phyloP scores from a whole-genome alignment of 257 asterid genomes.

The Solanum microdontum region DNA sequence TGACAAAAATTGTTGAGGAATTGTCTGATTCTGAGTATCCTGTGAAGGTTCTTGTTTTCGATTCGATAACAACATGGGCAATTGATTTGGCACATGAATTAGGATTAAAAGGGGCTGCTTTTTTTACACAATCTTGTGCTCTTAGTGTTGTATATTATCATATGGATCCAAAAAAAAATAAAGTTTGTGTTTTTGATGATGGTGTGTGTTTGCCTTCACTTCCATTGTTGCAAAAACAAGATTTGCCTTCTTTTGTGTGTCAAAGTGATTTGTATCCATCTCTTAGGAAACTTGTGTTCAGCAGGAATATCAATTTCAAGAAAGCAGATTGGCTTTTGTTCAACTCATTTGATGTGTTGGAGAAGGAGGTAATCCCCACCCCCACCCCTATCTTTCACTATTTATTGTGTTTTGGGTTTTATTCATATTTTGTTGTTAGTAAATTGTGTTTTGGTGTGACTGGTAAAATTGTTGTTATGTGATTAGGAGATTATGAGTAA shows the following conservation, averaged over 20 bases:
- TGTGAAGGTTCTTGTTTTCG: conserved; percentile 11
- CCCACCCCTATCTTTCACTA: neutral
- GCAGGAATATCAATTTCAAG: conserved; percentile 11
- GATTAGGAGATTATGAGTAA: fast-evolving
- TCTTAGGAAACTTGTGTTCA: neutral
- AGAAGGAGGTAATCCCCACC: conserved; percentile 1
- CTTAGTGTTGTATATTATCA: conserved; percentile 28
- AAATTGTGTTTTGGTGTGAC: neutral
- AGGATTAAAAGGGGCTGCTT: conserved; percentile 21
- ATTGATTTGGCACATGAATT: conserved; percentile 6
- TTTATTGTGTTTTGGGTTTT: neutral
- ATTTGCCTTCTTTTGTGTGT: conserved; percentile 30
- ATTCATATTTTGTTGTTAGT: neutral
- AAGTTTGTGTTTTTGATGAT: conserved; percentile 14
- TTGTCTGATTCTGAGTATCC: neutral
- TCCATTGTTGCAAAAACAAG: conserved; percentile 17
- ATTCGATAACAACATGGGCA: conserved; percentile 15
- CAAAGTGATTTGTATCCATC: conserved; percentile 7
- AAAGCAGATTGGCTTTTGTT: conserved; percentile 56
- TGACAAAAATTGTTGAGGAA: conserved; percentile 13
- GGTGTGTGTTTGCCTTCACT: conserved; percentile 16
- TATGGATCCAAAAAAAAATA: conserved; percentile 10
- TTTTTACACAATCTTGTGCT: conserved; percentile 32
- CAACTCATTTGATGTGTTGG: conserved; percentile 53
- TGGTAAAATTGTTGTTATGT: neutral